Percentiles rank a stretch among this genome's conserved stretches.
Conservation (phyloP, 345 rosid species). For the Gynandropsis gynandra region DNA sequence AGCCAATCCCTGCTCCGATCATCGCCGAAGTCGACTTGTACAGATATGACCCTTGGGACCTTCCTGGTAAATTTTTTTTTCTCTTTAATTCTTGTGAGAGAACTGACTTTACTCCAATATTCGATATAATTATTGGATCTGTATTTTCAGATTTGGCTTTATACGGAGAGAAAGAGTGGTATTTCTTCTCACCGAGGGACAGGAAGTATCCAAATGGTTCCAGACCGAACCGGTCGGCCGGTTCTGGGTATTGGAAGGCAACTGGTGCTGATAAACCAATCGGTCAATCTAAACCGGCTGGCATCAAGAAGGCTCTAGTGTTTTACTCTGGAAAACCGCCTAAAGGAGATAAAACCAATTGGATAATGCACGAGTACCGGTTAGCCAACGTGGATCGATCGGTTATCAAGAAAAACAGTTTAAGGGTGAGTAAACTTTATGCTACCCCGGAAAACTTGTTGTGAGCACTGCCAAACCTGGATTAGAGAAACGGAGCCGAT, state of each 20-base stretch:
- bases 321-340: constrained; percentile 92
- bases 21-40: constrained; percentile 83
- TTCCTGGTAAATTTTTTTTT: constrained; percentile 48
- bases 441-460: background rate
- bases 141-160: constrained; percentile 45
- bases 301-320: constrained; percentile 87
- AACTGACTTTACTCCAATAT: background rate
- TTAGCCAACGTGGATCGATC: constrained; percentile 89
- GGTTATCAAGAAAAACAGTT: constrained; percentile 68
- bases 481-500: background rate
- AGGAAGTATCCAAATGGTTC: constrained; percentile 93
- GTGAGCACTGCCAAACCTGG: background rate
- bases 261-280: constrained; percentile 98
- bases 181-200: constrained; percentile 83
- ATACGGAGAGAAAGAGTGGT: constrained; percentile 97
- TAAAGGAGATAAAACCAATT: constrained; percentile 78
- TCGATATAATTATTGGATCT: background rate
- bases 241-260: constrained; percentile 93
- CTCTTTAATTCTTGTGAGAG: background rate
- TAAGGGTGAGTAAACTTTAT: constrained; percentile 44
- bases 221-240: constrained; percentile 89
- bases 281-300: constrained; percentile 63
- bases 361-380: constrained; percentile 99
- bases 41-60: constrained; percentile 78
- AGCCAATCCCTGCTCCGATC: constrained; percentile 60